Percentiles rank a stretch among this genome's conserved stretches.
These are phyloP conservation scores for Neurospora hispaniola DNA, from an alignment of 495 filamentous ascomycete species.

Conservation along the genomic window DNA sequence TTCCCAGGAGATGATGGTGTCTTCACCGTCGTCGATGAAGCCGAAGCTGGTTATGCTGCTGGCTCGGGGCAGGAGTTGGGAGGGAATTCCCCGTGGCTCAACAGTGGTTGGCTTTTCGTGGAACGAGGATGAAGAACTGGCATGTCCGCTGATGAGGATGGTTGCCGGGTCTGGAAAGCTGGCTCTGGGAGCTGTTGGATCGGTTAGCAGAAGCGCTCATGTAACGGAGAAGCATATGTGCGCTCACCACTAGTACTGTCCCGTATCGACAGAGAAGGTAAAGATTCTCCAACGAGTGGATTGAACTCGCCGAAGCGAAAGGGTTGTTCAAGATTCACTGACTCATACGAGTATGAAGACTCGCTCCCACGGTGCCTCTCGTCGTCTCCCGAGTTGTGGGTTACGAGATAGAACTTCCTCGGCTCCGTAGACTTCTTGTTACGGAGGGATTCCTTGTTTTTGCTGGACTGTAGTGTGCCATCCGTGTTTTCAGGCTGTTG, in stretches of 20 bases:
- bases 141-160: not conserved
- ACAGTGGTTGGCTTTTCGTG: not conserved
- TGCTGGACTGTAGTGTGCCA: not conserved
- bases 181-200: not conserved
- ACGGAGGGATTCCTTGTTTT: not conserved
- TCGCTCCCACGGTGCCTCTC: not conserved
- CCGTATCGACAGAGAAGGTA: not conserved
- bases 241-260: not conserved
- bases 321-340: not conserved
- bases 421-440: not conserved
- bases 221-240: not conserved
- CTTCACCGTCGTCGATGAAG: conserved; percentile 10
- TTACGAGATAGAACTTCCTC: not conserved
- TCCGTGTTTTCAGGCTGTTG: not conserved
- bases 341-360: not conserved
- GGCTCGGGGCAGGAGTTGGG: not conserved
- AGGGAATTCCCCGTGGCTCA: not conserved
- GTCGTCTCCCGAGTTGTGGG: not conserved
- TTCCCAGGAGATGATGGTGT: conserved; percentile 38
- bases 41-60: not conserved
- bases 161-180: not conserved
- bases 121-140: not conserved
- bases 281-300: not conserved
- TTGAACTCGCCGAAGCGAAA: not conserved
- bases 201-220: not conserved